These are phyloP conservation scores for Huiozyma naganishii DNA, from an alignment of 805 yeast genomes.

Conservation along the genomic window DNA sequence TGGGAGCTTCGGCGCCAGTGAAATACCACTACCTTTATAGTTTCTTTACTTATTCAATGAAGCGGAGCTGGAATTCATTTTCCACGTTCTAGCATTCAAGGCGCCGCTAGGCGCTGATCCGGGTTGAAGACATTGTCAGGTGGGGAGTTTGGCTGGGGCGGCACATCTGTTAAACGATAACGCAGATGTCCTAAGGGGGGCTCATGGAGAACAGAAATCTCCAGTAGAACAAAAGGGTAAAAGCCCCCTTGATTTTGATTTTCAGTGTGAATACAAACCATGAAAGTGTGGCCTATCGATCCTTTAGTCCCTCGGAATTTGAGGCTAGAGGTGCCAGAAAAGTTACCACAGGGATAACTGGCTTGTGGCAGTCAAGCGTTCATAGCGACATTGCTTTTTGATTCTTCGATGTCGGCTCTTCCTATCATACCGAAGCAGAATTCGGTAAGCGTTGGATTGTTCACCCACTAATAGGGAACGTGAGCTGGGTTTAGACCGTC, in stretches of 20 bases:
- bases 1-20: constrained; percentile 17
- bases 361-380: constrained; percentile 41
- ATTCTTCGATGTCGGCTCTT: constrained; percentile 41
- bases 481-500: constrained; percentile 35
- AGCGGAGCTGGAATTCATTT: too few species aligned
- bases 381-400: constrained; percentile 39
- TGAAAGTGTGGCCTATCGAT: constrained; percentile 42
- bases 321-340: constrained; percentile 38
- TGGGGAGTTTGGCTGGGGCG: constrained; percentile 39
- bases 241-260: constrained; percentile 37
- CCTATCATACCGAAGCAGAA: constrained; percentile 42
- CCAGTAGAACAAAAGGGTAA: constrained; percentile 39
- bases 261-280: constrained; percentile 38
- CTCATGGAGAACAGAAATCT: constrained; percentile 39
- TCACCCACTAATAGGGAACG: constrained; percentile 39
- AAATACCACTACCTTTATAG: constrained; percentile 17
- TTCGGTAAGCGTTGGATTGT: constrained; percentile 38
- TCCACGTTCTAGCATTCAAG: constrained; percentile 8
- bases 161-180: constrained; percentile 38
- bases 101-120: constrained; percentile 21
- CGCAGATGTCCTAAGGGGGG: constrained; percentile 37
- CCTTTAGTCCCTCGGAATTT: constrained; percentile 36
- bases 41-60: constrained; percentile 17
- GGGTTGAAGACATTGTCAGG: too few species aligned
- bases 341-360: constrained; percentile 35